Evolutionary conservation across 352 stramenopile species (phyloP).

Genomic region (Albugo laibachii): DNA sequence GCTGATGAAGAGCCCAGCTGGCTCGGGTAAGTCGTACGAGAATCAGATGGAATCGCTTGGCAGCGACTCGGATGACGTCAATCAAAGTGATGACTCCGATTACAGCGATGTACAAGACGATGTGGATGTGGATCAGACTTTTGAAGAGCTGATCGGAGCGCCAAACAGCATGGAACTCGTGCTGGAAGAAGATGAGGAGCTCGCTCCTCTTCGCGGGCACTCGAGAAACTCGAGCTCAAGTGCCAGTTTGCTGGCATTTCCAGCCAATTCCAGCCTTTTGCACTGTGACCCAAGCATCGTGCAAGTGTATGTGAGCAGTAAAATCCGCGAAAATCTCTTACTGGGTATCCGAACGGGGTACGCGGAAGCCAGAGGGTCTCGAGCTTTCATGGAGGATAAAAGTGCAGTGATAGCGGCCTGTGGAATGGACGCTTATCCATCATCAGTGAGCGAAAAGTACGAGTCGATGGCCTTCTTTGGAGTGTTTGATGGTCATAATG

Average conservation of each 20-base stretch:
- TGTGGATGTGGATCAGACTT: slow-evolving; percentile 75
- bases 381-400: slow-evolving; percentile 79
- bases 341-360: slow-evolving; percentile 60
- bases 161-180: slow-evolving; percentile 32
- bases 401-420: slow-evolving; percentile 28
- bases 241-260: not conserved
- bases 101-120: slow-evolving; percentile 71
- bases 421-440: slow-evolving; percentile 5
- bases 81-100: slow-evolving; percentile 30
- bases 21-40: not conserved
- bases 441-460: slow-evolving; percentile 13
- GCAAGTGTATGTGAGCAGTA: slow-evolving; percentile 78
- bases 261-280: not conserved
- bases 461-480: slow-evolving; percentile 55
- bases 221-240: not conserved
- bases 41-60: slow-evolving; percentile 1
- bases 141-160: slow-evolving; percentile 58
- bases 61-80: slow-evolving; percentile 14
- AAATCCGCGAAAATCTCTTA: slow-evolving; percentile 60
- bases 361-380: slow-evolving; percentile 62
- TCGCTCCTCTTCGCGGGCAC: slow-evolving; percentile 17
- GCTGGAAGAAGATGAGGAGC: slow-evolving; percentile 40
- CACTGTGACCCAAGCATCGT: slow-evolving; percentile 15
- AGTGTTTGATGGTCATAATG: slow-evolving; percentile 81
- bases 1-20: not conserved